A percentile compares a stretch with the other conserved stretches of the same genome.
These are phyloP conservation scores for Dendrobium huoshanense DNA, from an alignment of 106 monocot species.

Conservation along the genomic window DNA sequence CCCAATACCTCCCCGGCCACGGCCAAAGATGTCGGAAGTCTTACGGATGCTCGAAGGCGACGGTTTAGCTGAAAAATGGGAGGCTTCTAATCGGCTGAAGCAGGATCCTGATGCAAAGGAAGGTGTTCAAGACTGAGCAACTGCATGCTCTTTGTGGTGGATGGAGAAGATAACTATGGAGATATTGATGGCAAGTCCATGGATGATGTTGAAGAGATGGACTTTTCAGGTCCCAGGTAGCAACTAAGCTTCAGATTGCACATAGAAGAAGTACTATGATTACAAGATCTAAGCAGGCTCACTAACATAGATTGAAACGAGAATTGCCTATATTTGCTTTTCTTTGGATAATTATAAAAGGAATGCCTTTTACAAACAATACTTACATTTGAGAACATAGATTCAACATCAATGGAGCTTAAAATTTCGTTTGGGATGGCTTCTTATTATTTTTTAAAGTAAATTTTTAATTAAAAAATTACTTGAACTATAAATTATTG, in stretches of 20 bases:
- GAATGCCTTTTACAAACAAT: neutral
- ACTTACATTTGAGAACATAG: too few relatives aligned
- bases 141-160: slow-evolving; percentile 5
- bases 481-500: too few relatives aligned
- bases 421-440: too few relatives aligned
- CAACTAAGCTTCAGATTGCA: neutral
- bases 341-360: neutral
- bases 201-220: slow-evolving; percentile 68
- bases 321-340: neutral
- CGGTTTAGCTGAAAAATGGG: slow-evolving; percentile 70
- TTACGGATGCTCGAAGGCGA: slow-evolving; percentile 79
- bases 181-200: slow-evolving; percentile 18
- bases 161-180: neutral
- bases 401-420: too few relatives aligned
- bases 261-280: neutral
- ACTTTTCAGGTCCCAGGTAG: slow-evolving; percentile 63
- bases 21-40: slow-evolving; percentile 83
- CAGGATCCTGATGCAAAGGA: neutral
- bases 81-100: slow-evolving; percentile 30
- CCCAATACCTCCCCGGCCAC: slow-evolving; percentile 46
- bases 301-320: neutral
- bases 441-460: too few relatives aligned
- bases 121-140: neutral
- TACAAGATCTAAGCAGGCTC: neutral
- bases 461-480: too few relatives aligned